Evolutionary conservation across 805 yeast genomes (phyloP), one percentile per base, ranked within the genome.

Genomic region (Candida yuanshanica): DNA sequence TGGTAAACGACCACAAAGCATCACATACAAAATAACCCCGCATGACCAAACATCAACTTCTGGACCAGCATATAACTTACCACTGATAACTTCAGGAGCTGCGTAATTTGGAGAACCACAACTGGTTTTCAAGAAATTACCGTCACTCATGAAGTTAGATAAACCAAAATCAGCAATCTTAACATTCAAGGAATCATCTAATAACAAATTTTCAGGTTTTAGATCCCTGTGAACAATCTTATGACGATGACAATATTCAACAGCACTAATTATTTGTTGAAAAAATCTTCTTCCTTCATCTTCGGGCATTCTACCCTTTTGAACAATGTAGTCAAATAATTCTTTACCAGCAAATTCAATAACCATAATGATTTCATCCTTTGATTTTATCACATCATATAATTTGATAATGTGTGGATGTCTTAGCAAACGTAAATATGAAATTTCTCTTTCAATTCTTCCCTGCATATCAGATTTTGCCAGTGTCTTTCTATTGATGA

Each of bases 21-120:
- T 90, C 40, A 90, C 98, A 53, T 90, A 91, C 41, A 90, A 69
- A 36, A 91, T 89, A 31, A 91, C 97, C 55, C 98, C 98, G 58
- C 95, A 85, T 0, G 95, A 84, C 98, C 98, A 90, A 41, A 90
- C 96, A 62, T 90, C 98, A 36, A 91, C 97, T 64, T 91, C 97
- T 3, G 98, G 97, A 9, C 98, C 98, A 2, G 97, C 98, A 54
- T 90, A 91, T 40, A 91, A 71, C 60, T 91, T 88, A 26, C 97
- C 97, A 46, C 90, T 79, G 43, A 90, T 90, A 22, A 90, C 97
- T 64, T 90, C 98, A 1, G 98, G 98, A 0, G 98, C 97, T 6
- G 98, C 97, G 62, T 90, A 90, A 59, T 91, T 91, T 42, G 98
- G 98, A 7, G 95, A 83, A 5, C 98, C 98, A 67, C 98, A 91